These are phyloP conservation scores for Ganoderma meredithae DNA, from an alignment of 1,284 basidiomycete genomes.

Conservation along the genomic window DNA sequence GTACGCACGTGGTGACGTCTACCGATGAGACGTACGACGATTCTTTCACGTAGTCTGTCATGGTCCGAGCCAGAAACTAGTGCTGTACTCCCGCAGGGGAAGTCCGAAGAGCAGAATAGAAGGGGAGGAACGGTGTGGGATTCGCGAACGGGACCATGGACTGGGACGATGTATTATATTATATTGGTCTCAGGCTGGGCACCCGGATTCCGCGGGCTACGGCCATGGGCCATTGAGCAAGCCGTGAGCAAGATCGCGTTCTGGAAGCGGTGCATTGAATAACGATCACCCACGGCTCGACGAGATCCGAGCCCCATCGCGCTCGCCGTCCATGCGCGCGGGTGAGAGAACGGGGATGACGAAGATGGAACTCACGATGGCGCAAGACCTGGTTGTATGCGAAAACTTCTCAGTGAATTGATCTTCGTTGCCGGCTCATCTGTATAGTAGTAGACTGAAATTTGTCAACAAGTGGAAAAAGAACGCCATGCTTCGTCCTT, in stretches of 20 bases:
- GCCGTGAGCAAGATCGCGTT: not conserved
- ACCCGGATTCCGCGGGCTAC: not conserved
- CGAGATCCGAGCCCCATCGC: not conserved
- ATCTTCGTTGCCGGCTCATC: not conserved
- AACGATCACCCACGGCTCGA: constrained; percentile 1
- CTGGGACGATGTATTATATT: not conserved
- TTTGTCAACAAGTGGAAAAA: not conserved
- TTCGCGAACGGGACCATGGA: not conserved
- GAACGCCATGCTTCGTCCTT: not conserved
- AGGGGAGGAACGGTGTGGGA: not conserved
- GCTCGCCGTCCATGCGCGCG: not conserved
- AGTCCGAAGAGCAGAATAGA: not conserved
- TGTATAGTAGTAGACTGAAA: not conserved
- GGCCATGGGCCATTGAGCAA: constrained; percentile 10
- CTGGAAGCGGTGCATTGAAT: constrained; percentile 4
- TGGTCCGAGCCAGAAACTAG: not conserved
- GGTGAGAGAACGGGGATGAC: not conserved
- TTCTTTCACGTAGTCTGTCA: not conserved
- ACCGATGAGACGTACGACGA: not conserved
- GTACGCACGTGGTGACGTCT: not conserved
- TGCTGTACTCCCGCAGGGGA: constrained; percentile 2
- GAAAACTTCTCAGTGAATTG: not conserved
- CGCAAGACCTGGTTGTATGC: not conserved
- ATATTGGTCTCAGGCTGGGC: not conserved
- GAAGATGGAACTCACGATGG: not conserved